Conservation (phyloP, 805 yeast genomes). For the Hyphopichia homilentoma region DNA sequence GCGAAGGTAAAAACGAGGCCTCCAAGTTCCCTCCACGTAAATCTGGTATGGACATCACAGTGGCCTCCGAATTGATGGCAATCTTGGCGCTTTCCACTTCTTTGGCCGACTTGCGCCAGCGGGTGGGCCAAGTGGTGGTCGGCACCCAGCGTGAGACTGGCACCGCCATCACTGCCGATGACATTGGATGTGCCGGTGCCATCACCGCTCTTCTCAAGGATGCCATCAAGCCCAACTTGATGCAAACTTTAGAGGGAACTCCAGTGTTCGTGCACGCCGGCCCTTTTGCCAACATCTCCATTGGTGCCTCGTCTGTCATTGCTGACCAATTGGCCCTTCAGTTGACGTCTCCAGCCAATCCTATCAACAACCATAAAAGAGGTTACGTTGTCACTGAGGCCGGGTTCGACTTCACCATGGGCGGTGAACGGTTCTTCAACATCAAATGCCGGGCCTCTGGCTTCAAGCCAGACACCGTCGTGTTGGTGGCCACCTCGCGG, state of each 20-base stretch:
- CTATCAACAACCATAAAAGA: conserved; percentile 41
- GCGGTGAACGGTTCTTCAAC: conserved; percentile 95
- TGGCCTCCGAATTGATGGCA: conserved; percentile 96
- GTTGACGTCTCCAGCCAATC: conserved; percentile 56
- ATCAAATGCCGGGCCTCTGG: conserved; percentile 94
- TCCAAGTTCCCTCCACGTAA: conserved; percentile 73
- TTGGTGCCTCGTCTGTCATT: conserved; percentile 92
- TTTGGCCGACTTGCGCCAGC: conserved; percentile 76
- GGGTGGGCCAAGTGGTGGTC: conserved; percentile 87
- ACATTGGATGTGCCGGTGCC: conserved; percentile 94
- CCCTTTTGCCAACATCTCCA: conserved; percentile 95
- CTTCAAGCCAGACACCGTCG: conserved; percentile 81
- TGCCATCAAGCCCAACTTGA: conserved; percentile 92
- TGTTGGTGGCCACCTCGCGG: conserved; percentile 91
- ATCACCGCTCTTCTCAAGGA: conserved; percentile 91
- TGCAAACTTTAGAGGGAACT: conserved; percentile 97
- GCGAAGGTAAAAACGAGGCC: conserved; percentile 85
- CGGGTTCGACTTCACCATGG: conserved; percentile 98
- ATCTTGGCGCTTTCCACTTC: conserved; percentile 80
- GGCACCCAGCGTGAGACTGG: conserved; percentile 70
- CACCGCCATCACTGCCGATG: conserved; percentile 88
- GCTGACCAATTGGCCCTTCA: conserved; percentile 93
- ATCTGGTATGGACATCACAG: conserved; percentile 94
- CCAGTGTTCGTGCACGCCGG: conserved; percentile 98
- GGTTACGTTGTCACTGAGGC: conserved; percentile 98